Evolutionary conservation across 108 stramenopile genomes (phyloP).

Genomic region (Conticribra guillardii): DNA sequence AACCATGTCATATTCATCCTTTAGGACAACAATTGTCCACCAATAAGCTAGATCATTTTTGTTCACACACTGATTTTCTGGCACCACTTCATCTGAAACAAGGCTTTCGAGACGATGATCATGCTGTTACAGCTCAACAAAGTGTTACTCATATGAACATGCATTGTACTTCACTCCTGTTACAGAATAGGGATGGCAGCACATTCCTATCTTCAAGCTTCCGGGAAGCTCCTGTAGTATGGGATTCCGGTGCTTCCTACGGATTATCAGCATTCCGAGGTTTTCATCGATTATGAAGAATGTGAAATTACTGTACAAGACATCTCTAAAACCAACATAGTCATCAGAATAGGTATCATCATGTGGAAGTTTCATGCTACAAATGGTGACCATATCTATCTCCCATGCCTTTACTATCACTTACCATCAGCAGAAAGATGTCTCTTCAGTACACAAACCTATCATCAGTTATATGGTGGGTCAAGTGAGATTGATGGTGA

Average conservation of each 20-base stretch:
- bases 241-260: constrained; percentile 12
- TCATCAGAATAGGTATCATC: no score
- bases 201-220: not conserved
- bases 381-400: no score
- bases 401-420: no score
- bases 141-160: not conserved
- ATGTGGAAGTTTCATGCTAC: no score
- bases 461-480: no score
- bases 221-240: not conserved
- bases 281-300: constrained; percentile 12
- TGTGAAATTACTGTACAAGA: constrained; percentile 9
- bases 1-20: no score
- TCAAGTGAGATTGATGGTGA: no score
- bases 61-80: not conserved
- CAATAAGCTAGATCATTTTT: not conserved
- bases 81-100: not conserved
- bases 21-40: not conserved
- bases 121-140: not conserved
- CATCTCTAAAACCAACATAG: no score
- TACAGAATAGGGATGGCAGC: not conserved
- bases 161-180: not conserved
- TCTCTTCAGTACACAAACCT: no score
- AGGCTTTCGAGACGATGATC: not conserved
- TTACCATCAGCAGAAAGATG: no score
- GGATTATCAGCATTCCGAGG: constrained; percentile 6